A percentile compares a stretch with the other conserved stretches of the same genome.
These are phyloP conservation scores for Brasenia schreberi DNA, from an alignment of 164 flowering plant species.

Conservation along the genomic window DNA sequence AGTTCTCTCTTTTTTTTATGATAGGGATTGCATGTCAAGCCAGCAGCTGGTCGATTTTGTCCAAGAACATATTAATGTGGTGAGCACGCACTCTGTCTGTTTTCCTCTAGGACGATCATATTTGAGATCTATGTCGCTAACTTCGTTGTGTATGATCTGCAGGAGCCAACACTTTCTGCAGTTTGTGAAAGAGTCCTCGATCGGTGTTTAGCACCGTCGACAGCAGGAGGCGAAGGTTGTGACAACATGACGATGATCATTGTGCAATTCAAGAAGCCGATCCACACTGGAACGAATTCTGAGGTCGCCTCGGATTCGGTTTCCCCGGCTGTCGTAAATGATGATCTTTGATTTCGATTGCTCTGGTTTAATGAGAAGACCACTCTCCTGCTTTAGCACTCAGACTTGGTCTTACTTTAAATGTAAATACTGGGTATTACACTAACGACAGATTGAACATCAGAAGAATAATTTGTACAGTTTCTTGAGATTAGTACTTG, in stretches of 20 bases:
- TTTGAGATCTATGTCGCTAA: too few species aligned
- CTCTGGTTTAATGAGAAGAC: not conserved
- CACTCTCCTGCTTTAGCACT: not conserved
- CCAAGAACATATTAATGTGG: slow-evolving; percentile 57
- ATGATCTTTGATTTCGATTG: not conserved
- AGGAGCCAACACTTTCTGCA: slow-evolving; percentile 80
- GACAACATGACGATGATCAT: slow-evolving; percentile 99
- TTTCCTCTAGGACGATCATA: too few species aligned
- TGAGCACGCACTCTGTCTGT: slow-evolving; percentile 18
- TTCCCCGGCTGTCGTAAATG: not conserved
- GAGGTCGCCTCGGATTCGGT: not conserved
- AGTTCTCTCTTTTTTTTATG: slow-evolving; percentile 2
- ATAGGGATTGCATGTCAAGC: slow-evolving; percentile 99
- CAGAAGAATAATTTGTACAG: not conserved
- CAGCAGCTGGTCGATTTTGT: slow-evolving; percentile 93
- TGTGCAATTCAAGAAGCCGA: slow-evolving; percentile 80
- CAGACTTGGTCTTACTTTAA: not conserved
- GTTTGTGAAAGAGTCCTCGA: slow-evolving; percentile 87
- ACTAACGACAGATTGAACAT: not conserved
- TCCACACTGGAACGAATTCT: not conserved
- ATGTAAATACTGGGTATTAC: not conserved
- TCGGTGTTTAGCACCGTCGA: slow-evolving; percentile 82
- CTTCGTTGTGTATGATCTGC: slow-evolving; percentile 10
- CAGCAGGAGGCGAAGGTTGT: slow-evolving; percentile 81
- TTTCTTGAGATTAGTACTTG: not conserved